Evolutionary conservation across 2,329 filamentous ascomycete species (phyloP), one percentile per base, ranked within the genome.

Genomic region (Rhynchosporium graminicola): DNA sequence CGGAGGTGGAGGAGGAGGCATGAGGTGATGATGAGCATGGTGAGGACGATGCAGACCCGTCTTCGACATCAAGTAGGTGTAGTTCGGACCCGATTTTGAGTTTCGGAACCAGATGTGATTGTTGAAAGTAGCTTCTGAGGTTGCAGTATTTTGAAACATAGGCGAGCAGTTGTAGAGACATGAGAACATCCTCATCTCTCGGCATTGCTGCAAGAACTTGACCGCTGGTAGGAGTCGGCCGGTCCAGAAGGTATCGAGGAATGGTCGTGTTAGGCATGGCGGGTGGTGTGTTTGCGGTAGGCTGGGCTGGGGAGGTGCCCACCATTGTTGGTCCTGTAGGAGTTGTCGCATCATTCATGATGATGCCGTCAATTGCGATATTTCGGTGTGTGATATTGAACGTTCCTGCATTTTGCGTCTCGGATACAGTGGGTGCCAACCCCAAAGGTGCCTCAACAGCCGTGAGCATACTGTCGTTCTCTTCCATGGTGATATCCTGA

Each of bases 141-240:
- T 96, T 96, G 81, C 95, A 98, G 78, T 99, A 99, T 77, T 99
- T 99, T 29, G 93, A 97, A 61, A 99, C 94, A 75, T 99, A 99
- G 15, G 95, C 95, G 51, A 99, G 84, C 26, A 99, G 85, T 77
- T 99, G 95, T 43, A 99, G 83, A 5, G 95, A 97, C 94, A 99
- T 97, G 67, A 99, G 82, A 2, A 99, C 95, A 72, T 99, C 95
- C 76, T 99, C 95, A 71, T 99, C 95, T 57, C 95, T 87, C 9
- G 95, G 95, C 90, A 98, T 96, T 10, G 92, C 89, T 33, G 93
- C 91, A 38, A 97, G 80, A 70, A 96, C 88, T 69, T 89, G 87
- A 15, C 89, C 84, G 71, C 86, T 85, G 31, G 80, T 77, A 47
- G 90, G 86, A 43, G 86, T 83, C 58, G 88, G 77, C 52, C 86